Percentiles rank a stretch among this genome's conserved stretches.
Conservation (phyloP, 441 rosid genomes). For the Syzygium malaccense region DNA sequence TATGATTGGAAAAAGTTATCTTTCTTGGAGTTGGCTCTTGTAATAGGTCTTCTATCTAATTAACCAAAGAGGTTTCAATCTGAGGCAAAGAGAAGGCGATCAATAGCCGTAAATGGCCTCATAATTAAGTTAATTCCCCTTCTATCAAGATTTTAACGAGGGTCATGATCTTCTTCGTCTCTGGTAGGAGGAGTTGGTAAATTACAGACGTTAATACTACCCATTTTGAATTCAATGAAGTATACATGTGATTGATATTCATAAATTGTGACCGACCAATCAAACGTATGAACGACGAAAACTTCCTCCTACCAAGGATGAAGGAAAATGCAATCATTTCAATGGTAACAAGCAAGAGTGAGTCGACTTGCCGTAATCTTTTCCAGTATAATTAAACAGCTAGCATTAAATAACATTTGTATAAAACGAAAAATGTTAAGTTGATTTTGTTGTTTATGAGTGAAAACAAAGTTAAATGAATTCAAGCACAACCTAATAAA, state of each 20-base stretch:
- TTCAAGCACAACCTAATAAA: background rate
- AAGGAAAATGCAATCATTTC: background rate
- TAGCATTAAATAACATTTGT: background rate
- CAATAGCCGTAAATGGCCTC: background rate
- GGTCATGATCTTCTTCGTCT: background rate
- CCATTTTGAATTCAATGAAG: background rate
- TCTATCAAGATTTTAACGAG: background rate
- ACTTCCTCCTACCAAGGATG: background rate
- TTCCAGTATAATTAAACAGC: background rate
- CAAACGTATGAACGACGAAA: background rate
- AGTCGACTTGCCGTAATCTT: background rate
- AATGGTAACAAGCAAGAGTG: background rate
- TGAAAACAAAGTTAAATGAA: background rate
- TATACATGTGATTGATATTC: background rate
- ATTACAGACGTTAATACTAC: background rate
- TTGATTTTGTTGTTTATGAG: background rate
- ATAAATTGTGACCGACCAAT: background rate
- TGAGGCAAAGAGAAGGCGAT: background rate
- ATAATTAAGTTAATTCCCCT: background rate
- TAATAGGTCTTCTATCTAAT: background rate
- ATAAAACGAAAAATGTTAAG: background rate
- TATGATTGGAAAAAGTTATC: background rate
- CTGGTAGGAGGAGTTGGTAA: background rate
- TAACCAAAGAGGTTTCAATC: background rate
- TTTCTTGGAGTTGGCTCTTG: background rate